phyloP scores from a whole-genome alignment of 2,329 filamentous ascomycete species.

The Botryotinia narcissicola region DNA sequence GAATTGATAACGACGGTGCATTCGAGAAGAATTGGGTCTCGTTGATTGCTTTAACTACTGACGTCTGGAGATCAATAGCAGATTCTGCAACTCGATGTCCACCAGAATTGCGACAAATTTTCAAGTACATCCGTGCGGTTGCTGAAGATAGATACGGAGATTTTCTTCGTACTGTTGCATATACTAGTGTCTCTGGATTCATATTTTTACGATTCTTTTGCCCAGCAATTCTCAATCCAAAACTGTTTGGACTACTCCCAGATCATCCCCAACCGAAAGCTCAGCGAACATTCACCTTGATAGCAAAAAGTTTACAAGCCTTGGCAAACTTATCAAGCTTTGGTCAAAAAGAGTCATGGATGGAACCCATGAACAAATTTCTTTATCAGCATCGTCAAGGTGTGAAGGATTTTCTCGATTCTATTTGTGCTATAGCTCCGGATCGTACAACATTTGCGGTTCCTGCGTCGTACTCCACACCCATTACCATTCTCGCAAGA shows the following conservation, averaged over 20 bases:
- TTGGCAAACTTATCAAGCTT: conserved; percentile 89
- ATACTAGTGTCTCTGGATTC: conserved; percentile 93
- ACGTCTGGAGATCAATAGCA: conserved; percentile 82
- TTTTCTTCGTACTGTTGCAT: conserved; percentile 83
- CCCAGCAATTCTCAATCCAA: conserved; percentile 92
- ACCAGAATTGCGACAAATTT: conserved; percentile 75
- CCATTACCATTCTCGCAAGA: conserved; percentile 82
- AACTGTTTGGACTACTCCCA: conserved; percentile 79
- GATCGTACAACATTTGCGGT: conserved; percentile 63
- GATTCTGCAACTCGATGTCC: conserved; percentile 73
- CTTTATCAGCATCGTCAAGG: conserved; percentile 70
- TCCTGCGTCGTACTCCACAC: conserved; percentile 86
- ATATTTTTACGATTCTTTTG: conserved; percentile 94
- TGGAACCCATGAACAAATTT: conserved; percentile 97
- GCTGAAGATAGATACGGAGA: conserved; percentile 94
- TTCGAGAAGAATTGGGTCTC: conserved; percentile 79
- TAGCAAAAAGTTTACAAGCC: conserved; percentile 88
- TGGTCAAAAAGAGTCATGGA: conserved; percentile 95
- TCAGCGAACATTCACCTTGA: conserved; percentile 84
- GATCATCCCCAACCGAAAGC: conserved; percentile 82
- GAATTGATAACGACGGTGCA: conserved; percentile 65
- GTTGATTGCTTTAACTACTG: conserved; percentile 72
- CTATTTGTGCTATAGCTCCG: conserved; percentile 77
- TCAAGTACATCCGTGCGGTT: conserved; percentile 88
- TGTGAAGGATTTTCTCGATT: conserved; percentile 85